Evolutionary conservation across 2,329 filamentous ascomycete species (phyloP), one percentile per base, ranked within the genome.

Genomic region (Aureobasidium sp.): DNA sequence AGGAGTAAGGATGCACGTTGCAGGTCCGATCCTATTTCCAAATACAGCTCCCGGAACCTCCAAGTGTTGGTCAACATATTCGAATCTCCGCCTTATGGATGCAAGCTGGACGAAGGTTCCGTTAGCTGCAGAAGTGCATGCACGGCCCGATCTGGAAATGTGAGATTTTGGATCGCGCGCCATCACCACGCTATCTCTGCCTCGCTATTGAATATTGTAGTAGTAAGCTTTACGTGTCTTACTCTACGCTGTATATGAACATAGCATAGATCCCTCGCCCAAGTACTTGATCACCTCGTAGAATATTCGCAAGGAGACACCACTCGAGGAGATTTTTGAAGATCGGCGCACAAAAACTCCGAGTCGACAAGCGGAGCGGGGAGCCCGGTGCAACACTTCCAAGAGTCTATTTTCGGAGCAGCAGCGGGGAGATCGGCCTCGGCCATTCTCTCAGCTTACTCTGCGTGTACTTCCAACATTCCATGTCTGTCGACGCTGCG

Each of bases 401-500:
- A 56, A 39, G n/a, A 45, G 20, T 44, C 53, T 57, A 57, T 57
- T 57, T 57, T 57, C 27, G 41, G 53, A 29, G 27, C 22, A 56
- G 42, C 52, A 56, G 52, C 52, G 51, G 52, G 49, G 37, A 53
- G 52, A 56, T 44, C 52, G 52, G 52, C 52, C 41, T 39, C 11
- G 53, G 27, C 53, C 53, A 45, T 25, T 29, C 41, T 57, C 41
- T 57, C 53, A 57, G 53, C 53, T 57, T 57, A 57, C 52, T 53
- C 27, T 44, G 52, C 20, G 52, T 42, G n/a, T 45, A 45, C 55
- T 14, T 39, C 55, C 55, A 47, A 58, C 42, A 48, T 42, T 47
- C 42, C 41, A 55, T 42, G 39, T 44, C 34, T 45, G 27, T 57
- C 39, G 14, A 22, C 37, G 11, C 47, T 48, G 47, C n/a, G 9